Evolutionary conservation across 768 basidiomycete species (phyloP).

Genomic region (Rhodotorula babjevae): DNA sequence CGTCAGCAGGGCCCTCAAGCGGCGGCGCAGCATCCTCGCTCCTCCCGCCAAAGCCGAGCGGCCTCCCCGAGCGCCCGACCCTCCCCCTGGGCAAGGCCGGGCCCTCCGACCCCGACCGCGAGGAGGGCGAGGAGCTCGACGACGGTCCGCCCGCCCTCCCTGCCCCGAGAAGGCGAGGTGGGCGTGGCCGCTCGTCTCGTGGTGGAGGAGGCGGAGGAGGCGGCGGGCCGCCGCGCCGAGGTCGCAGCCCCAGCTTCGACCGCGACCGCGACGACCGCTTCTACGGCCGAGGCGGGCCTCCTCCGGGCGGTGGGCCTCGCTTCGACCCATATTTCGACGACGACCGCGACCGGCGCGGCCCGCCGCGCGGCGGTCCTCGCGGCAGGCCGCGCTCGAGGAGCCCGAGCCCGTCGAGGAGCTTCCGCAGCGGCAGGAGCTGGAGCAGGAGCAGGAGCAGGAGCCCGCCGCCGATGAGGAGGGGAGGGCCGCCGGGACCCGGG

Average conservation of each 20-base stretch:
- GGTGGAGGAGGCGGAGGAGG: not conserved
- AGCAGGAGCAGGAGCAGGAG: slow-evolving; percentile 20
- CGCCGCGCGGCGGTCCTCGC: not conserved
- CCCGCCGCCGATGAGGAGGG: slow-evolving; percentile 4
- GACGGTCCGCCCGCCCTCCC: not conserved
- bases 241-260: slow-evolving; percentile 16
- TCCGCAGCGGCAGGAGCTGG: slow-evolving; percentile 22
- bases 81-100: not conserved
- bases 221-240: not conserved
- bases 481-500: too few relatives aligned
- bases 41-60: slow-evolving; percentile 23
- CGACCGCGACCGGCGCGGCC: not conserved
- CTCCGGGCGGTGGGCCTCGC: not conserved
- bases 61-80: slow-evolving; percentile 13
- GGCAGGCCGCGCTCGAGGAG: slow-evolving; percentile 14
- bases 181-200: not conserved
- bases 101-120: slow-evolving; percentile 8
- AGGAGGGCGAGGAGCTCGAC: slow-evolving; percentile 34
- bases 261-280: slow-evolving; percentile 9
- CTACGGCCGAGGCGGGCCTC: not conserved
- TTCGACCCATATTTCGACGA: slow-evolving; percentile 9
- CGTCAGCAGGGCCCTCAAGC: not conserved
- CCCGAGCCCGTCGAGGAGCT: slow-evolving; percentile 24
- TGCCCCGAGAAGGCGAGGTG: not conserved
- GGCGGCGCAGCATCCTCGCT: too few relatives aligned